Evolutionary conservation across 2,329 filamentous ascomycete species (phyloP), one percentile per base, ranked within the genome.

Genomic region (Ceratocystis ficicola): DNA sequence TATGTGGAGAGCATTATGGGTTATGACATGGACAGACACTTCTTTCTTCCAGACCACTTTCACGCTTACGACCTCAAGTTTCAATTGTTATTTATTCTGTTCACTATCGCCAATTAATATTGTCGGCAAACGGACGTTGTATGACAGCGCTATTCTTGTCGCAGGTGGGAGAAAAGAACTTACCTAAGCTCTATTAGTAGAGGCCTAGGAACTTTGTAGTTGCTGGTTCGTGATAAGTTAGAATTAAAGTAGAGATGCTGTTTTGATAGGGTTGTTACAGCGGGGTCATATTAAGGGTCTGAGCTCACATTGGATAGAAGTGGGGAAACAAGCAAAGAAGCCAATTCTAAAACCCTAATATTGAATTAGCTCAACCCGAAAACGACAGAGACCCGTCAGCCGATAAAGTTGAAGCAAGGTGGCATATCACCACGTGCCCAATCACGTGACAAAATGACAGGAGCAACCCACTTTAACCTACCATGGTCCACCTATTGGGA

Each of bases 371-470:
- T 30, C 15, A 55, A 55, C 50, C 50, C 50, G 2, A 55, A 25
- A 25, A 3, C 32, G 10, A 2, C 3, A 36, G 32, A 3, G 10
- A 12, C 32, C 32, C 32, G 32, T 36, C 32, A 41, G 36, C 36
- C 12, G 36, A 55, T 20, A 30, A 20, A 17, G 5, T n/a, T 57
- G 25, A 57, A 32, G 28, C 44, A 46, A 50, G 44, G 12, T 36
- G 25, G n/a, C 20, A 44, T 22, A 25, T 46, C 25, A 64, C 15
- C 46, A 64, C 62, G 62, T 59, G 44, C 36, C 0, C 4, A 12
- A 44, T 25, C 64, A 65, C 25, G 41, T 65, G 55, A 22, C 64
- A 55, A 22, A 20, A n/a, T 44, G 22, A 30, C 52, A 57, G n/a
- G 28, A 25, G 17, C 22, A 30, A 5, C 61, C 44, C 61, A 63